A percentile compares a stretch with the other conserved stretches of the same genome.
Evolutionary conservation across 352 stramenopile genomes (phyloP).

Genomic region (Globisporangium paddicum): DNA sequence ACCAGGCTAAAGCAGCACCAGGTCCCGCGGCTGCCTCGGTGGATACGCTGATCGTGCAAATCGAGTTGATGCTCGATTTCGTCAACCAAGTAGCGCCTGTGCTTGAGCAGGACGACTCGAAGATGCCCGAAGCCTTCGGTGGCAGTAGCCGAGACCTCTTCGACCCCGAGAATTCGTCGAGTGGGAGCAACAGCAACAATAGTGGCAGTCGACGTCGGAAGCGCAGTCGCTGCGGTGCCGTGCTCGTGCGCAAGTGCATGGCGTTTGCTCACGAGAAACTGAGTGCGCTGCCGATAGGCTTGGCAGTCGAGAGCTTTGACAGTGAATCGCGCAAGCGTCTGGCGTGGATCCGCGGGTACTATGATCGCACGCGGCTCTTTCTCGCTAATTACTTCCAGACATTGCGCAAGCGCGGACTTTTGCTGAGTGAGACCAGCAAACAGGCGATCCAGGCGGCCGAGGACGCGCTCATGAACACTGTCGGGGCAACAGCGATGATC

Average conservation of each 20-base stretch:
- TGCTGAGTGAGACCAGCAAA: constrained; percentile 19
- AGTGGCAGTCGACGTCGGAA: constrained; percentile 19
- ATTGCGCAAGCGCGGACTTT: constrained; percentile 10
- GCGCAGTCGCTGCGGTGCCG: constrained; percentile 23
- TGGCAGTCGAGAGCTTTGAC: background rate
- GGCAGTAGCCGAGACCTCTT: constrained; percentile 9
- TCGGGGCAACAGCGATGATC: background rate
- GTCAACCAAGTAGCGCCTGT: constrained; percentile 39
- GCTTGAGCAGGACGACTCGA: constrained; percentile 27
- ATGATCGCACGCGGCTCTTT: constrained; percentile 3
- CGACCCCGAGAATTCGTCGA: background rate
- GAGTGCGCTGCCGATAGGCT: background rate
- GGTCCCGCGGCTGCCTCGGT: background rate
- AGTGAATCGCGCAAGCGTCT: constrained; percentile 1
- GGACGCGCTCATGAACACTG: constrained; percentile 19
- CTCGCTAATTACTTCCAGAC: constrained; percentile 13
- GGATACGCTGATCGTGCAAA: constrained; percentile 19
- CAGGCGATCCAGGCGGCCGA: constrained; percentile 20
- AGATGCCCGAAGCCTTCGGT: background rate
- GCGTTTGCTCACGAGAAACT: constrained; percentile 11
- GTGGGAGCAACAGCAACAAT: background rate
- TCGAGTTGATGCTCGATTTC: constrained; percentile 61
- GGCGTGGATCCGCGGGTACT: constrained; percentile 8
- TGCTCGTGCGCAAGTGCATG: constrained; percentile 42
- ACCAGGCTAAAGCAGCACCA: background rate